Evolutionary conservation across 805 yeast species (phyloP).

Genomic region (Metschnikowia noctiluminum): DNA sequence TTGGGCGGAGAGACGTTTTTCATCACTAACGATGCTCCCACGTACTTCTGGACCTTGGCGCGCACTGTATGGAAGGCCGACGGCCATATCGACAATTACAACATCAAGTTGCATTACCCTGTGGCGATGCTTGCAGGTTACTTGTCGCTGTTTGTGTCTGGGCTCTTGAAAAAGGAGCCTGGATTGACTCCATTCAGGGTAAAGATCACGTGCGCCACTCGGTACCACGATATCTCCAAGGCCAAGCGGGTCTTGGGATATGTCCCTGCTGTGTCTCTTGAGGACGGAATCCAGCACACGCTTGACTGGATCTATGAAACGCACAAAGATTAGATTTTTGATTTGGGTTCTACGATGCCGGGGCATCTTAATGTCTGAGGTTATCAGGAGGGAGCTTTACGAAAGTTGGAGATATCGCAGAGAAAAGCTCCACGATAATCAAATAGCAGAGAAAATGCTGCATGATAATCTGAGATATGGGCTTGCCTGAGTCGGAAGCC

Average conservation of each 20-base stretch:
- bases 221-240: conserved; percentile 89
- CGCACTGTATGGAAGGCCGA: conserved; percentile 97
- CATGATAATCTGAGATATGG: too few species aligned
- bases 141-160: conserved; percentile 70
- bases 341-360: not conserved
- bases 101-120: conserved; percentile 66
- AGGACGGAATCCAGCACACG: conserved; percentile 76
- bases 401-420: not conserved
- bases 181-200: conserved; percentile 97
- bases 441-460: too few species aligned
- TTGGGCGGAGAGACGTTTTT: conserved; percentile 88
- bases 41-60: conserved; percentile 96
- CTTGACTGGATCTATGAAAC: conserved; percentile 86
- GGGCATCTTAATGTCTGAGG: too few species aligned
- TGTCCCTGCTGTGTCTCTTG: conserved; percentile 71
- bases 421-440: not conserved
- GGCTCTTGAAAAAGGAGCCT: conserved; percentile 74
- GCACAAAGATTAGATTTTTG: conserved; percentile 8
- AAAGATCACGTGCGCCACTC: conserved; percentile 82
- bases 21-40: conserved; percentile 89
- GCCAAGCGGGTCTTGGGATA: conserved; percentile 80
- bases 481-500: too few species aligned
- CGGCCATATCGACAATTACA: conserved; percentile 71
- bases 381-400: too few species aligned
- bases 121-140: conserved; percentile 83